These are phyloP conservation scores for Xylariaceae sp. DNA, from an alignment of 2,329 filamentous ascomycete species.

Conservation along the genomic window DNA sequence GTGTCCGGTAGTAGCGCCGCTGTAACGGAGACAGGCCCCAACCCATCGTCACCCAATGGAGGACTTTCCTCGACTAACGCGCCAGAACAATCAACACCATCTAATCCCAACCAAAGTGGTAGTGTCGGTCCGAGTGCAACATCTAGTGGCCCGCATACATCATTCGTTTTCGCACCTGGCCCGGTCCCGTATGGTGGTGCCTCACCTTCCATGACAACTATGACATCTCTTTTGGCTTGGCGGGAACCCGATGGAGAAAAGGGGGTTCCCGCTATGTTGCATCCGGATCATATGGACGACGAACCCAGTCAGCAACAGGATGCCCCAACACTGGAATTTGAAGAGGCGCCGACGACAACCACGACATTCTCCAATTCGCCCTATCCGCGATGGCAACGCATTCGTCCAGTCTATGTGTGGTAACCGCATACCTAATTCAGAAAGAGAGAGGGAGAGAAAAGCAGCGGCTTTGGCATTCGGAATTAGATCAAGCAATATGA, in stretches of 20 bases:
- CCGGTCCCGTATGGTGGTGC: slow-evolving; percentile 25
- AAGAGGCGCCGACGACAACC: slow-evolving; percentile 15
- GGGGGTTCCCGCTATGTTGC: slow-evolving; percentile 18
- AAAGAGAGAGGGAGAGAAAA: neutral
- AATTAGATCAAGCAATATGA: slow-evolving; percentile 4
- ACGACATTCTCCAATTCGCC: neutral
- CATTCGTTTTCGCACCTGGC: slow-evolving; percentile 26
- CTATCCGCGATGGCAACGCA: slow-evolving; percentile 16
- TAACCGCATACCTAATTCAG: slow-evolving; percentile 1
- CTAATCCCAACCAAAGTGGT: slow-evolving; percentile 8
- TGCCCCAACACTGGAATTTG: slow-evolving; percentile 11
- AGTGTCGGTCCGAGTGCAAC: slow-evolving; percentile 6
- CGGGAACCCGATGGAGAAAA: slow-evolving; percentile 17
- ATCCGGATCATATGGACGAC: slow-evolving; percentile 11
- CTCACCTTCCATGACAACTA: slow-evolving; percentile 23
- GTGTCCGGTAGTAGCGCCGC: slow-evolving; percentile 7
- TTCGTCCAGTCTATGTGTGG: slow-evolving; percentile 19
- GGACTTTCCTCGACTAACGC: slow-evolving; percentile 4
- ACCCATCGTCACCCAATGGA: slow-evolving; percentile 5
- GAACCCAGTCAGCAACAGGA: neutral
- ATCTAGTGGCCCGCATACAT: slow-evolving; percentile 15
- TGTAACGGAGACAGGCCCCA: slow-evolving; percentile 9
- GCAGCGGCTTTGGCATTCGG: neutral
- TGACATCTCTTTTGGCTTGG: slow-evolving; percentile 26
- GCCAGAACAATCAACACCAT: slow-evolving; percentile 7